These are phyloP conservation scores for Jackrogersella multiformis DNA, from an alignment of 495 filamentous ascomycete genomes.

Conservation along the genomic window DNA sequence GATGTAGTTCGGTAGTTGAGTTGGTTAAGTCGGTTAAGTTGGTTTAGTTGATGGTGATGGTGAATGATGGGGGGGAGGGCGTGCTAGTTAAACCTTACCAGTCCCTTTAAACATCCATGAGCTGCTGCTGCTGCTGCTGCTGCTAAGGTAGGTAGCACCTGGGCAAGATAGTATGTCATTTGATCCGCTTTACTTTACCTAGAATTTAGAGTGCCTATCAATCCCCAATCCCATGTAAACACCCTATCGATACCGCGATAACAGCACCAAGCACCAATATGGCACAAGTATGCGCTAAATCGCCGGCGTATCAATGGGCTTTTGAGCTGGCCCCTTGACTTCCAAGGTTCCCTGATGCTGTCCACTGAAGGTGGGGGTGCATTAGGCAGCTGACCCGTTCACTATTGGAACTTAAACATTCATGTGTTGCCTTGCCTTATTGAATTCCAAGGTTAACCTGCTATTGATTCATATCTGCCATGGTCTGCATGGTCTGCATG, in stretches of 20 bases:
- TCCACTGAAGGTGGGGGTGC: conserved; percentile 30
- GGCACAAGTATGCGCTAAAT: conserved; percentile 32
- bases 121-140: conserved; percentile 16
- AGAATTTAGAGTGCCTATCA: conserved; percentile 28
- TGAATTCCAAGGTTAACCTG: conserved; percentile 5
- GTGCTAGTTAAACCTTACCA: conserved; percentile 20
- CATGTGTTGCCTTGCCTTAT: conserved; percentile 1
- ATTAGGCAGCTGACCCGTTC: conserved; percentile 40
- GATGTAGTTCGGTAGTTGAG: not conserved
- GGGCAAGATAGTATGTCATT: conserved; percentile 34
- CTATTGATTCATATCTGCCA: not conserved
- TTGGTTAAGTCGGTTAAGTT: not conserved
- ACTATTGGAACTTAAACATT: conserved; percentile 1
- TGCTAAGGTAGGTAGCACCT: no score
- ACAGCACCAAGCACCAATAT: no score
- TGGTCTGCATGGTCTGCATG: not conserved
- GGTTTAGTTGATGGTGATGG: not conserved
- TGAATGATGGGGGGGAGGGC: conserved; percentile 3
- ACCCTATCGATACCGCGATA: conserved; percentile 39
- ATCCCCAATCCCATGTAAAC: no score
- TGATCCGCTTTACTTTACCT: conserved; percentile 26
- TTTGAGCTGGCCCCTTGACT: conserved; percentile 13
- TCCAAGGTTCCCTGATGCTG: no score
- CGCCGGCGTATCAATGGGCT: conserved; percentile 11
- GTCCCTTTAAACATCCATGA: conserved; percentile 7